A percentile compares a stretch with the other conserved stretches of the same genome.
Evolutionary conservation across 2,329 filamentous ascomycete species (phyloP).

Genomic region (Colletotrichum spaethianum): DNA sequence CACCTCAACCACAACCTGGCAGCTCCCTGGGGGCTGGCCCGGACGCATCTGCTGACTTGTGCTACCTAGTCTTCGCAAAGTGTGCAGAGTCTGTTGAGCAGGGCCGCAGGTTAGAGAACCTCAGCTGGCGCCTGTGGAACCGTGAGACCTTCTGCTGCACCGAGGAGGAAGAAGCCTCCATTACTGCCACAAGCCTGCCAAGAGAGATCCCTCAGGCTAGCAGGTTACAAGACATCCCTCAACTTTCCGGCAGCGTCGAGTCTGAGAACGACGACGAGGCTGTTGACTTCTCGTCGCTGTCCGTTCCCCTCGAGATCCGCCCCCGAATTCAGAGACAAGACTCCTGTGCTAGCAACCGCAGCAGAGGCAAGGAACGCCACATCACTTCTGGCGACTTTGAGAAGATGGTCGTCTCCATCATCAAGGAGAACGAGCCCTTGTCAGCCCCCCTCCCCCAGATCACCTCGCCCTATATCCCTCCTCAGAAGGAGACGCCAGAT

Average conservation of each 20-base stretch:
- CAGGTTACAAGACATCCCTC: slow-evolving; percentile 71
- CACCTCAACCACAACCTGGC: slow-evolving; percentile 21
- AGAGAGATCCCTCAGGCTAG: slow-evolving; percentile 61
- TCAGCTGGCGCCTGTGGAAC: slow-evolving; percentile 97
- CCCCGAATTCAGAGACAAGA: slow-evolving; percentile 81
- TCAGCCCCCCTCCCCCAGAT: slow-evolving; percentile 65
- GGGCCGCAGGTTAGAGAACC: slow-evolving; percentile 91
- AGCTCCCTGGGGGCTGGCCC: slow-evolving; percentile 45
- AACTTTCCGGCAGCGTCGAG: slow-evolving; percentile 83
- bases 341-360: slow-evolving; percentile 78
- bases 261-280: slow-evolving; percentile 79
- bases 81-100: slow-evolving; percentile 95
- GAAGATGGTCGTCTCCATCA: slow-evolving; percentile 94
- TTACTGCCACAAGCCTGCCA: slow-evolving; percentile 60
- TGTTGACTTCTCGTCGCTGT: slow-evolving; percentile 69
- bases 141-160: slow-evolving; percentile 93
- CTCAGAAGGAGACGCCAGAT: slow-evolving; percentile 62
- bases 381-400: slow-evolving; percentile 94
- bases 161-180: slow-evolving; percentile 66
- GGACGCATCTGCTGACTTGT: slow-evolving; percentile 30
- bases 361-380: slow-evolving; percentile 84
- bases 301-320: slow-evolving; percentile 69
- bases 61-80: slow-evolving; percentile 84
- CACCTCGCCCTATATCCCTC: slow-evolving; percentile 53
- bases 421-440: slow-evolving; percentile 85